Evolutionary conservation across 2,329 filamentous ascomycete species (phyloP).

Genomic region (Trichoderma citrinoviride): DNA sequence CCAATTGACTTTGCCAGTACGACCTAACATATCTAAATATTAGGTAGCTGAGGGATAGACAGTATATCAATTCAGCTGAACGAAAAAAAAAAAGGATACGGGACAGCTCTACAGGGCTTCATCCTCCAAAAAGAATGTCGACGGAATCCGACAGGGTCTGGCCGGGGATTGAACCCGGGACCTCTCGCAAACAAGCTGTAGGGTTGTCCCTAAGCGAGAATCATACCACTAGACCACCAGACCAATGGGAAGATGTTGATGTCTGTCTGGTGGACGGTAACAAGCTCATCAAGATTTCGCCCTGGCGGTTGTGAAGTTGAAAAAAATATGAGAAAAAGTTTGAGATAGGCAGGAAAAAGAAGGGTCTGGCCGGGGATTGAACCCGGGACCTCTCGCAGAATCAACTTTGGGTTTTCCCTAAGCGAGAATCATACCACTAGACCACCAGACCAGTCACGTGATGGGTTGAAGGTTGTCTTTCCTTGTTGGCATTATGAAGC

Average conservation of each 20-base stretch:
- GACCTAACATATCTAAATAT: too few species aligned
- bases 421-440: constrained; percentile 69
- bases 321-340: not conserved
- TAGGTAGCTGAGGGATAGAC: too few species aligned
- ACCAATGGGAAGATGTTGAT: constrained; percentile 1
- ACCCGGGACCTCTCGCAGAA: constrained; percentile 47
- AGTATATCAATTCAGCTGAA: too few species aligned
- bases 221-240: constrained; percentile 22
- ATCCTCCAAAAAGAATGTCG: not conserved
- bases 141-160: constrained; percentile 33
- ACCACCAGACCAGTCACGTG: constrained; percentile 19
- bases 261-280: not conserved
- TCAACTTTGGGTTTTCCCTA: constrained; percentile 50
- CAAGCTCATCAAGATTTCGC: not conserved
- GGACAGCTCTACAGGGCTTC: too few species aligned
- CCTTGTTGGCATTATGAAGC: too few species aligned
- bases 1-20: too few species aligned
- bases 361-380: constrained; percentile 47
- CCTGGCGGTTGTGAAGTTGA: not conserved
- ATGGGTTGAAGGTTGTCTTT: not conserved
- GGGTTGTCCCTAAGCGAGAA: constrained; percentile 21
- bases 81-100: too few species aligned
- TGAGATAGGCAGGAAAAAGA: constrained; percentile 26
- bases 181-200: constrained; percentile 38
- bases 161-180: constrained; percentile 49